Evolutionary conservation across 2,329 filamentous ascomycete genomes (phyloP).

Genomic region (Penicillium decumbens): DNA sequence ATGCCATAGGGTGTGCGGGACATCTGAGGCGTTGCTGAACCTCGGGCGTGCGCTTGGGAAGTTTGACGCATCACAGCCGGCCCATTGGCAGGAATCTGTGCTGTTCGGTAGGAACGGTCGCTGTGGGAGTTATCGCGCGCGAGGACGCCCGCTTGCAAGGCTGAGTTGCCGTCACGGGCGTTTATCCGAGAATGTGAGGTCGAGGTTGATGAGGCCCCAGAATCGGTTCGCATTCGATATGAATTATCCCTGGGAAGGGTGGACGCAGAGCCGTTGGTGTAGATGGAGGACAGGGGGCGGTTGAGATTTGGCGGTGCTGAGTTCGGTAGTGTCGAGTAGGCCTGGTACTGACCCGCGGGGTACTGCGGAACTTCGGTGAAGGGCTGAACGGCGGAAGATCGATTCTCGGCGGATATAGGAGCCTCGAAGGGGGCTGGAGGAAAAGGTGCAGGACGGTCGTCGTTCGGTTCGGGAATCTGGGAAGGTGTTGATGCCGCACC

Average conservation of each 20-base stretch:
- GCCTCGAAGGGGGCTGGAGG: slow-evolving; percentile 21
- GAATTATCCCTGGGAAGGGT: slow-evolving; percentile 41
- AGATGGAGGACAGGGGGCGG: slow-evolving; percentile 48
- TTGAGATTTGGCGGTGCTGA: slow-evolving; percentile 35
- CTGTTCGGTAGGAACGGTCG: slow-evolving; percentile 63
- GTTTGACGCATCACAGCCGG: slow-evolving; percentile 69
- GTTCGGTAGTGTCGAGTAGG: slow-evolving; percentile 42
- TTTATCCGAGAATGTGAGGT: slow-evolving; percentile 56
- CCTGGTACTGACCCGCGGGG: slow-evolving; percentile 42
- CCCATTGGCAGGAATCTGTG: slow-evolving; percentile 55
- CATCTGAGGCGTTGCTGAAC: slow-evolving; percentile 31
- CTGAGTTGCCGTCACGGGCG: slow-evolving; percentile 57
- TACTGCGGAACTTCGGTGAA: slow-evolving; percentile 44
- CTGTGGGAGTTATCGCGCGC: slow-evolving; percentile 65
- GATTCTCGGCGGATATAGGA: slow-evolving; percentile 33
- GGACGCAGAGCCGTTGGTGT: slow-evolving; percentile 43
- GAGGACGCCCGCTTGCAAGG: slow-evolving; percentile 58
- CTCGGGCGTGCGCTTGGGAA: slow-evolving; percentile 64
- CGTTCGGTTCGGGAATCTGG: slow-evolving; percentile 17
- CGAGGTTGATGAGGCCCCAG: slow-evolving; percentile 55
- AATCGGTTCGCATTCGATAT: slow-evolving; percentile 56
- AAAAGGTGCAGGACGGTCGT: slow-evolving; percentile 19
- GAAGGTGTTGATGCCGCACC: slow-evolving; percentile 23
- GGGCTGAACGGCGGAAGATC: slow-evolving; percentile 43
- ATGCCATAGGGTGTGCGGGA: slow-evolving; percentile 49